A percentile compares a stretch with the other conserved stretches of the same genome.
These are phyloP conservation scores for Epichloe bromicola DNA, from an alignment of 2,329 filamentous ascomycete genomes.

Conservation along the genomic window DNA sequence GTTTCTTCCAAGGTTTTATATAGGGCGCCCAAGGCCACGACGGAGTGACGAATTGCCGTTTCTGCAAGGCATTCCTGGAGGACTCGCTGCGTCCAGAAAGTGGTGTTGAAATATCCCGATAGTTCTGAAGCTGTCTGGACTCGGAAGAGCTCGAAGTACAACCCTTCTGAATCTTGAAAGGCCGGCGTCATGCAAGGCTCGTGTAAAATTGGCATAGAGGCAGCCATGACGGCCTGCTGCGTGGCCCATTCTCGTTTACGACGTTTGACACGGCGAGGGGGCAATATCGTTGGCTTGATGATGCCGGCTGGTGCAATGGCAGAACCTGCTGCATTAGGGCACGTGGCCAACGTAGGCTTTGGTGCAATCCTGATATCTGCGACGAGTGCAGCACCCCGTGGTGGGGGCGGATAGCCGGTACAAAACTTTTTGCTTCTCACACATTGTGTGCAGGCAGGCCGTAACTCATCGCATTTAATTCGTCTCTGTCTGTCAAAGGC, in stretches of 20 bases:
- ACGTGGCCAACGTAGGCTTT: constrained; percentile 23
- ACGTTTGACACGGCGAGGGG: constrained; percentile 18
- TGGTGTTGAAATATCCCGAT: constrained; percentile 53
- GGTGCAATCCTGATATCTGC: constrained; percentile 38
- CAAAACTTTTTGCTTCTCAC: constrained; percentile 44
- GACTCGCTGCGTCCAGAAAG: constrained; percentile 52
- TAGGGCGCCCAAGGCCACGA: constrained; percentile 51
- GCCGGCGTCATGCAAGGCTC: constrained; percentile 32
- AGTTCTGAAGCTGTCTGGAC: constrained; percentile 48
- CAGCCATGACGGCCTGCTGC: neutral
- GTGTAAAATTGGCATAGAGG: constrained; percentile 20
- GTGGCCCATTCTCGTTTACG: constrained; percentile 4
- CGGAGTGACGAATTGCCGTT: constrained; percentile 48
- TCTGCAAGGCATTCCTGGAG: constrained; percentile 51
- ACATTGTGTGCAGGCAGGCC: constrained; percentile 48
- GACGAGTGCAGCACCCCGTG: constrained; percentile 31
- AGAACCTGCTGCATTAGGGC: constrained; percentile 9
- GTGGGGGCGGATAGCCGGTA: constrained; percentile 48
- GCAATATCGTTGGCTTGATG: constrained; percentile 15
- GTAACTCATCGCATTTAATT: constrained; percentile 54
- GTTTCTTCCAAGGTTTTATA: constrained; percentile 53
- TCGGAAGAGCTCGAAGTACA: constrained; percentile 51
- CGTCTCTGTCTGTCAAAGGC: constrained; percentile 35
- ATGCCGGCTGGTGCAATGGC: constrained; percentile 3
- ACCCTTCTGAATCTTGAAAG: constrained; percentile 37